Evolutionary conservation across 768 basidiomycete species (phyloP), one percentile per base, ranked within the genome.

Genomic region (Lepiota brunneoincarnata): DNA sequence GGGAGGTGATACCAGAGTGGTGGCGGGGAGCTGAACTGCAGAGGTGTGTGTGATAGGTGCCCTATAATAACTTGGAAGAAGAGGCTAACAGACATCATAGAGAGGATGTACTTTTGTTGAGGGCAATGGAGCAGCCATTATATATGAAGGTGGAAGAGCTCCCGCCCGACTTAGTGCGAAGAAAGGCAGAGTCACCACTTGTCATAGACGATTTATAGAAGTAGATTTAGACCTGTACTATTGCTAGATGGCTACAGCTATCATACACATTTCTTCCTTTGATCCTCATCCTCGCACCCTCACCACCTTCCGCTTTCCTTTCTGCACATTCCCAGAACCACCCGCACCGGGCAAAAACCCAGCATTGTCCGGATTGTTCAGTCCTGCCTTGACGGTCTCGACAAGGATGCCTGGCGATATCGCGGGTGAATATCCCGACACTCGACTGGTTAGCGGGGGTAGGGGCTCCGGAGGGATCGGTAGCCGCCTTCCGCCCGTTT

Each of bases 351-450:
- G 63, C 35, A 62, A 37, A 24, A 64, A 56, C 15, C 63, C 58
- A 38, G 59, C 59, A n/a, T 72, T 70, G 45, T 77, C 79, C 6
- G 72, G 63, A 12, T 67, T 63, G 1, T 78, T 90, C 82, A 93
- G 85, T 1, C 91, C 92, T 0, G 91, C 89, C 68, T 93, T 93
- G 36, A 94, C 80, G 0, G 91, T 83, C 36, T 93, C 88, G 34
- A 96, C 75, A 31, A 94, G 78, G 40, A 93, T 81, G 5, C 91
- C 91, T 0, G 84, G 78, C 34, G 87, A 81, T 7, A 92, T 72
- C 7, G 86, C 81, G 6, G 92, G 93, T 1, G 89, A 91, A 62
- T 92, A 91, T 2, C 85, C 76, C 6, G 91, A 91, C 17, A 93
- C 76, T 34, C 94, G 81, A 59, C 75, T 84, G 14, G 86, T 78